Percentiles rank a stretch among this genome's conserved stretches.
Evolutionary conservation across 257 asterid genomes (phyloP).

Genomic region (Petunia secreta): DNA sequence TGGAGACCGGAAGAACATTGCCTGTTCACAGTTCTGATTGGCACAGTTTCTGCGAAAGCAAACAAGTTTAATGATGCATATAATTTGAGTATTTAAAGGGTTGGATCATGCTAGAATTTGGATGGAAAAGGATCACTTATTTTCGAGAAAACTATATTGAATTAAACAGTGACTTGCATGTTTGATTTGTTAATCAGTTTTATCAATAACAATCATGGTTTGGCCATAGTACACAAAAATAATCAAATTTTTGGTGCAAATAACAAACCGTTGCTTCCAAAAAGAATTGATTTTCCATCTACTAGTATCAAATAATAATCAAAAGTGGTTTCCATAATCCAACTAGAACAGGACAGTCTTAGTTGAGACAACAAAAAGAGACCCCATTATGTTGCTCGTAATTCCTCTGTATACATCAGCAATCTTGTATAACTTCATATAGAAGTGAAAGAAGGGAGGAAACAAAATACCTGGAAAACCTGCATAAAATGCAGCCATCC

Average conservation of each 20-base stretch:
- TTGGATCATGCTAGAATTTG: not conserved
- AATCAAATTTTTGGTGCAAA: not conserved
- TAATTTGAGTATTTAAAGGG: not conserved
- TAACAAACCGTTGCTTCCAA: not conserved
- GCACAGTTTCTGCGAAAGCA: constrained; percentile 63
- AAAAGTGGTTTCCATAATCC: not conserved
- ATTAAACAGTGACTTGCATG: not conserved
- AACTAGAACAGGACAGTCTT: not conserved
- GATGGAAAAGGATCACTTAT: not conserved
- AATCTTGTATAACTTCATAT: not conserved
- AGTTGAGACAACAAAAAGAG: too few species aligned
- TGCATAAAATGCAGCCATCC: constrained; percentile 91
- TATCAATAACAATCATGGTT: not conserved
- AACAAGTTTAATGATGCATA: constrained; percentile 11
- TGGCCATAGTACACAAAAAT: not conserved
- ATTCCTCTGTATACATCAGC: not conserved
- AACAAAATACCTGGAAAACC: constrained; percentile 81
- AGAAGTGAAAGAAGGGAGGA: not conserved
- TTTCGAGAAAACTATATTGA: not conserved
- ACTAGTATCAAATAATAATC: not conserved
- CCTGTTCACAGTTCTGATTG: constrained; percentile 85
- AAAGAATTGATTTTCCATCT: not conserved
- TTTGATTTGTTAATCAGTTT: not conserved
- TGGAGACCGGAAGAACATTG: constrained; percentile 97
- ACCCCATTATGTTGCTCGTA: too few species aligned